Evolutionary conservation across 2,329 filamentous ascomycete genomes (phyloP), one percentile per base, ranked within the genome.

Genomic region (Pseudogymnoascus sp.): DNA sequence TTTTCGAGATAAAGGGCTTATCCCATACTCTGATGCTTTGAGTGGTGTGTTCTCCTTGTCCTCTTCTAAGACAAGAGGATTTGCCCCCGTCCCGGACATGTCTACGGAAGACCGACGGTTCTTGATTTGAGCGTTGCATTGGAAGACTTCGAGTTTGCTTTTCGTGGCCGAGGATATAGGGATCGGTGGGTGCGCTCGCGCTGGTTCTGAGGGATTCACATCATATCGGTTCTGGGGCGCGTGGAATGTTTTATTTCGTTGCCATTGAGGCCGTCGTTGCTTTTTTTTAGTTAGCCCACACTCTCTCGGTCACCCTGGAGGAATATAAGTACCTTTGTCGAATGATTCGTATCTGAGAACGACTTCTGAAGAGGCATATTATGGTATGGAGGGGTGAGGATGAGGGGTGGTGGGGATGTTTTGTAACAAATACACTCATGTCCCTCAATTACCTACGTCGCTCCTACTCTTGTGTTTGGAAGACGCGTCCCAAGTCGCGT

Each of bases 81-180:
- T 66, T 12, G 66, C 61, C 37, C 33, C 52, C 59, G 67, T 71
- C 61, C 62, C 59, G 23, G 61, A 63, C 62, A 55, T 55, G 58
- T 60, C 58, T 38, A 60, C 33, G 4, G 37, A 60, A 31, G 33
- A 41, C 37, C 4, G 23, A 61, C 45, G 16, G 61, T 41, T 11
- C 28, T 67, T 60, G 5, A 69, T 66, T 25, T 67, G 62, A 12
- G 78, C 76, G 60, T 79, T 76, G 66, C 85, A 87, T 62, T 83
- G 82, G 69, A 83, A 84, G 33, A 75, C 75, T 63, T 80, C 82
- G 33, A 88, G 77, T 69, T 87, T 88, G 65, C 77, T 83, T 70
- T 83, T 87, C 9, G 85, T 86, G 7, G 77, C 77, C 33, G 83
- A 78, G 40, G 85, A 87, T 31, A 75, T 64, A 37, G 69, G 69